Base-by-base conservation (phyloP, 345 rosid genomes). In the Gossypium thurberi region DNA sequence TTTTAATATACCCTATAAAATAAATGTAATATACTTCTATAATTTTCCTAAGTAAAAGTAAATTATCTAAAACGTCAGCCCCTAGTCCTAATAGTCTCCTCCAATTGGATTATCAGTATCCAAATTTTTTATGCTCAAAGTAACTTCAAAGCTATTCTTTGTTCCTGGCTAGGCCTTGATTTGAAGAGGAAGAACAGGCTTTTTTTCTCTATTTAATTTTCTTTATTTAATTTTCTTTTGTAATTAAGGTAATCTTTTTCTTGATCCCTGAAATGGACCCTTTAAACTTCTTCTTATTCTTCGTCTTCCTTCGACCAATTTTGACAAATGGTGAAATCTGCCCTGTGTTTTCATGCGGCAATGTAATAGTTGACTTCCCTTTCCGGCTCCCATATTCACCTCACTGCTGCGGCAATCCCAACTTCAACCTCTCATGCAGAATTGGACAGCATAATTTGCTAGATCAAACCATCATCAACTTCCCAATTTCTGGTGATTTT, bases 331-430 rank as follows among this genome's bases (percentile, higher is more conserved):
- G 3, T 65, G 51, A 20, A 65, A 4, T 11, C 52, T 65, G 69
- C 52, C 2, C 0, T 13, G 8, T 7, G 17, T 28, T 43, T 42
- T 4, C 8, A 11, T 65, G 69, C 69, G 51, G 50, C 1, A 17
- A 2, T 10, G 69, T 43, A 6, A 0, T 18, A 10, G n/a, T 65
- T 43, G 52, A 65, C 10, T 65, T 11, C 53, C 70, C 70, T 20
- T 65, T 65, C 53, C 70, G 53, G 70, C 53, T 65, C 0, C 6
- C 33, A 12, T 8, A 12, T 15, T 53, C 44, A 65, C 70, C 70
- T 4, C n/a, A 65, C 18, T 44, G 70, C 70, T 65, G 70, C 10
- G 37, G 53, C 20, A 53, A 74, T 55, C 78, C 81, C 8, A 74
- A 58, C 25, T 78, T 75, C 40, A 55, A 57, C 10, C 67, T 78